Conservation (phyloP, 129 eudicot genomes). For the Chrysanthemum lavandulifolium region DNA sequence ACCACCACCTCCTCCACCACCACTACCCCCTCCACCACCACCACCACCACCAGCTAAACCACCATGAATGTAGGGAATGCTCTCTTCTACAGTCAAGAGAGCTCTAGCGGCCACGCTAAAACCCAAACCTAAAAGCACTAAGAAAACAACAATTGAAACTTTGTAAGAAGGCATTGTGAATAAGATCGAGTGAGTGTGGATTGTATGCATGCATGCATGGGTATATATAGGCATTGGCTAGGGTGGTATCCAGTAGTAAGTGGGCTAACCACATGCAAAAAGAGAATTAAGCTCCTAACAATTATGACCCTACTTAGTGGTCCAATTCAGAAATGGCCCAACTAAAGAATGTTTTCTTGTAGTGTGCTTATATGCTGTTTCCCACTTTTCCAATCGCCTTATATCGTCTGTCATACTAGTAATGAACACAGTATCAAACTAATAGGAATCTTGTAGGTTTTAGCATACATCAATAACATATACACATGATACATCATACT, state of each 20-base stretch:
- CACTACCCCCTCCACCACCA: slow-evolving; percentile 48
- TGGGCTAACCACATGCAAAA: slow-evolving; percentile 25
- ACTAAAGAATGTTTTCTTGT: not conserved
- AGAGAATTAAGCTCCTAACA: slow-evolving; percentile 2
- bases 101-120: slow-evolving; percentile 43
- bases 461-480: no score
- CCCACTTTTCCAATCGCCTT: not conserved
- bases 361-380: slow-evolving; percentile 16
- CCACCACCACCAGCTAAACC: slow-evolving; percentile 35
- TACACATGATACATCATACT: no score
- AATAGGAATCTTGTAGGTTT: slow-evolving; percentile 17
- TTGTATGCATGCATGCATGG: not conserved
- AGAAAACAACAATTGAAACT: slow-evolving; percentile 30
- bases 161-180: slow-evolving; percentile 35
- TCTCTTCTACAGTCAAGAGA: slow-evolving; percentile 39
- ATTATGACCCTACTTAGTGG: slow-evolving; percentile 22
- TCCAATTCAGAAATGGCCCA: slow-evolving; percentile 3
- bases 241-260: slow-evolving; percentile 5
- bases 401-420: not conserved
- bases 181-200: not conserved
- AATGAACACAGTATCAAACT: no score
- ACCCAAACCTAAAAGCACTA: slow-evolving; percentile 40
- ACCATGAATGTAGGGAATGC: slow-evolving; percentile 30
- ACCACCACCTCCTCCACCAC: slow-evolving; percentile 50
- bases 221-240: slow-evolving; percentile 16